phyloP scores from a whole-genome alignment of 345 rosid species.

The Salix viminalis region DNA sequence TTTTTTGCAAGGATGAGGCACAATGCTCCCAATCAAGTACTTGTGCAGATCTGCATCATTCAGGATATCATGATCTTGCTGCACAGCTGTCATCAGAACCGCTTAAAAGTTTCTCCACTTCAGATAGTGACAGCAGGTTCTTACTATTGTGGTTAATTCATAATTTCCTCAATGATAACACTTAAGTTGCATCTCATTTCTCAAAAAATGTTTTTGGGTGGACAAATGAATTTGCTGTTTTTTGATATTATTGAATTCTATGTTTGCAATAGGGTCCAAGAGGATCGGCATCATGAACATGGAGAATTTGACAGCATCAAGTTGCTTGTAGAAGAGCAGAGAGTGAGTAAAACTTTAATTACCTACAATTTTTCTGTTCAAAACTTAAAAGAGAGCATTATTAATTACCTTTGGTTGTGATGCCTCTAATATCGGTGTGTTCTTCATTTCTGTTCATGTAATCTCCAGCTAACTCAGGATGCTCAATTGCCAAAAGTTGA shows the following conservation, averaged over 20 bases:
- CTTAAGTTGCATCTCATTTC: slow-evolving; percentile 1
- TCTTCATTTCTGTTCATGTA: neutral
- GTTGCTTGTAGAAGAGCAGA: slow-evolving; percentile 26
- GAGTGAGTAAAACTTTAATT: slow-evolving; percentile 31
- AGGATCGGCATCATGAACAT: slow-evolving; percentile 28
- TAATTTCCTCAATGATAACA: neutral
- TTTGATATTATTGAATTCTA: neutral
- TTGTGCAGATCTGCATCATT: slow-evolving; percentile 32
- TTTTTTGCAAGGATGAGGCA: slow-evolving; percentile 51
- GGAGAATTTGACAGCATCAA: slow-evolving; percentile 29
- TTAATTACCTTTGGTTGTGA: neutral
- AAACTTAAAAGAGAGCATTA: neutral
- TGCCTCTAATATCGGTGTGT: slow-evolving; percentile 9
- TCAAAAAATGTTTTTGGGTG: neutral
- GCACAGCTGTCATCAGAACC: slow-evolving; percentile 42
- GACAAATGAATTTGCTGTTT: neutral
- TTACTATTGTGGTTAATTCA: neutral
- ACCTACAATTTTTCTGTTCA: neutral
- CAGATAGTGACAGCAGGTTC: slow-evolving; percentile 55
- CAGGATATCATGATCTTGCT: slow-evolving; percentile 36
- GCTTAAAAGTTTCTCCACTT: slow-evolving; percentile 34
- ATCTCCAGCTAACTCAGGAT: slow-evolving; percentile 38
- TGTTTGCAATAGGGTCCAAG: slow-evolving; percentile 36
- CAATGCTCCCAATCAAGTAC: slow-evolving; percentile 35
- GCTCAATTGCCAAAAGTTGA: slow-evolving; percentile 23